Conservation (phyloP, 306 rosid species). For the Dryas alaskensis region DNA sequence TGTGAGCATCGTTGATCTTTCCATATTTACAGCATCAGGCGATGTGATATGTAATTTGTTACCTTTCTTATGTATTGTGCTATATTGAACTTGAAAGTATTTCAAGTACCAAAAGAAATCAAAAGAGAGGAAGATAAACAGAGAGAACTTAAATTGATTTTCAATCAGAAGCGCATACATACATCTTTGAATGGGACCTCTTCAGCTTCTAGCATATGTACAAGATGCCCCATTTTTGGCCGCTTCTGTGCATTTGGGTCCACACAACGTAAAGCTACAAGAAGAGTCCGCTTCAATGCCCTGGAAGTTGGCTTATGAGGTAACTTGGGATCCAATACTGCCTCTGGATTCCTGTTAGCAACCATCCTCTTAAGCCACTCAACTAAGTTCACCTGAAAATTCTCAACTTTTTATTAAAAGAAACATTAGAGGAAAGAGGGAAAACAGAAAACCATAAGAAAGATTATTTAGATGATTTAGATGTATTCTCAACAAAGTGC, state of each 20-base stretch:
- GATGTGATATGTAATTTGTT: background rate
- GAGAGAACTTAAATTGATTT: slow-evolving; percentile 18
- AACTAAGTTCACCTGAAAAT: slow-evolving; percentile 73
- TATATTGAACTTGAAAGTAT: slow-evolving; percentile 4
- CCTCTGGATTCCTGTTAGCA: slow-evolving; percentile 66
- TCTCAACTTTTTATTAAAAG: slow-evolving; percentile 12
- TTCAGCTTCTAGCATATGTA: slow-evolving; percentile 95
- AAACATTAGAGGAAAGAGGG: slow-evolving; percentile 13
- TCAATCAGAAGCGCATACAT: slow-evolving; percentile 30
- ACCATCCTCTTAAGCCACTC: slow-evolving; percentile 97
- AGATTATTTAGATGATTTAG: background rate
- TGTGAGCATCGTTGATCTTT: background rate
- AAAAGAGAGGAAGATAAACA: background rate
- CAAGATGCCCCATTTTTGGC: slow-evolving; percentile 86
- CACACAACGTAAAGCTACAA: slow-evolving; percentile 82
- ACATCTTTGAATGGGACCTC: slow-evolving; percentile 72
- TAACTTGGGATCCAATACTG: slow-evolving; percentile 77
- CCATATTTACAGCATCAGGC: background rate
- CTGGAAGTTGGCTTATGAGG: slow-evolving; percentile 72
- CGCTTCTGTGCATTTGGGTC: slow-evolving; percentile 80
- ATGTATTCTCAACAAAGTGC: slow-evolving; percentile 1
- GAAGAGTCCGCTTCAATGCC: slow-evolving; percentile 77
- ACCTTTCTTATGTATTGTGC: background rate
- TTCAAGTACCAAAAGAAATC: background rate
- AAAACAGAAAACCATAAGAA: background rate